A percentile compares a stretch with the other conserved stretches of the same genome.
These are phyloP conservation scores for Prunella vulgaris DNA, from an alignment of 257 asterid species.

Conservation along the genomic window DNA sequence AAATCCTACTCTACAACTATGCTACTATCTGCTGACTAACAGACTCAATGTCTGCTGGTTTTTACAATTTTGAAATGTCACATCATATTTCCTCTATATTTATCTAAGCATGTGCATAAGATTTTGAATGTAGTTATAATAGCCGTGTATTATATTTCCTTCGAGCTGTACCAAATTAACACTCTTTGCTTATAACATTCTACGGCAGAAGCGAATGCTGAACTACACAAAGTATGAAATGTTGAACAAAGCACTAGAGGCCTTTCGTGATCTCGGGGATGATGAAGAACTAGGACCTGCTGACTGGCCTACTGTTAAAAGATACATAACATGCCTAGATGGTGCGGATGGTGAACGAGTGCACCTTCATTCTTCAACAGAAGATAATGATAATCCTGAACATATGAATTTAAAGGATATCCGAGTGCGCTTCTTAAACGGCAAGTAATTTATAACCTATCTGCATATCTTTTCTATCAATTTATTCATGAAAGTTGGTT, in stretches of 20 bases:
- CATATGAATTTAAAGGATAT: slow-evolving; percentile 72
- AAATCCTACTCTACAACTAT: too few relatives aligned
- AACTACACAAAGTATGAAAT: slow-evolving; percentile 81
- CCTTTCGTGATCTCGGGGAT: slow-evolving; percentile 89
- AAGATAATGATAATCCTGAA: slow-evolving; percentile 36
- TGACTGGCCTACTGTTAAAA: slow-evolving; percentile 86
- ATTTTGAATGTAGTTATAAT: neutral
- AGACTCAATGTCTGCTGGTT: too few relatives aligned
- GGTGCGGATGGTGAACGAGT: slow-evolving; percentile 59
- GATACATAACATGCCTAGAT: slow-evolving; percentile 63
- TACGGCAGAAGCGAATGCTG: slow-evolving; percentile 64
- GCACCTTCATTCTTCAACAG: slow-evolving; percentile 66
- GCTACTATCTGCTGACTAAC: too few relatives aligned
- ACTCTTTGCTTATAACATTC: slow-evolving; percentile 17
- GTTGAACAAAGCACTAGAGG: slow-evolving; percentile 91
- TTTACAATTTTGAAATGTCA: neutral
- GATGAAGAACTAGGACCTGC: slow-evolving; percentile 97
- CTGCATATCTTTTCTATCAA: neutral
- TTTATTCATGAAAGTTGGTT: slow-evolving; percentile 9
- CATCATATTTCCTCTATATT: neutral
- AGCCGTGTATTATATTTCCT: neutral
- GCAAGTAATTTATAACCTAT: slow-evolving; percentile 36
- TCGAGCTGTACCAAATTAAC: neutral
- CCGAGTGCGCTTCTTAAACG: slow-evolving; percentile 81
- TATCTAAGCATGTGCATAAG: neutral